Percentiles rank a stretch among this genome's conserved stretches.
Evolutionary conservation across 164 flowering plant genomes (phyloP).

Genomic region (Nymphaea colorata): DNA sequence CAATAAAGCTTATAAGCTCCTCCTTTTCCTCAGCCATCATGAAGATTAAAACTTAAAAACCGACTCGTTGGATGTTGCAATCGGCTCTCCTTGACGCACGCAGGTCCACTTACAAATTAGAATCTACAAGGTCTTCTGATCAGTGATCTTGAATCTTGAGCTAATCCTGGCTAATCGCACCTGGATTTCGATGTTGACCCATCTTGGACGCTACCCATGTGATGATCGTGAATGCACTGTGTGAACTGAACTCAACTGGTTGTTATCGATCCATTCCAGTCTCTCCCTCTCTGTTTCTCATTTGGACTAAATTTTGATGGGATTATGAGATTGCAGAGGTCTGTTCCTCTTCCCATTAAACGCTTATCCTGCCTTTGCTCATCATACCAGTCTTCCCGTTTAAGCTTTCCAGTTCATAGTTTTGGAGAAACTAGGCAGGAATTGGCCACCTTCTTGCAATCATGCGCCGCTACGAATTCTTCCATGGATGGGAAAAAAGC

Average conservation of each 20-base stretch:
- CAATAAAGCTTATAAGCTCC: too few species aligned
- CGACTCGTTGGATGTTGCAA: too few species aligned
- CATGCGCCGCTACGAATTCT: conserved; percentile 8
- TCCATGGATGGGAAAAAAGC: conserved; percentile 11
- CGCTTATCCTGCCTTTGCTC: not conserved
- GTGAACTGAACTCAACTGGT: too few species aligned
- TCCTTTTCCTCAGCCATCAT: too few species aligned
- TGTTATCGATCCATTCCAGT: too few species aligned
- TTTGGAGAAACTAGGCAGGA: conserved; percentile 13
- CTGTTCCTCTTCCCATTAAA: not conserved
- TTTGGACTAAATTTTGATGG: not conserved
- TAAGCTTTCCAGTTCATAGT: conserved; percentile 1
- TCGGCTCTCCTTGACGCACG: not conserved
- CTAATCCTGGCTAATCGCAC: not conserved
- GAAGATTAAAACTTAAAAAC: too few species aligned
- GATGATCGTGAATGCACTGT: too few species aligned
- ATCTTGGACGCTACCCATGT: too few species aligned
- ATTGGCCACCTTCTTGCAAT: conserved; percentile 32
- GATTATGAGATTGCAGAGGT: not conserved
- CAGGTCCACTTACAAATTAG: not conserved
- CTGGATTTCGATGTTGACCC: not conserved
- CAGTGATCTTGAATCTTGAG: not conserved
- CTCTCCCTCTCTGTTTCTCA: not conserved
- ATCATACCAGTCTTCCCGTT: not conserved
- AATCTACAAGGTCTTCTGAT: not conserved